phyloP scores from a whole-genome alignment of 257 asterid species.

The Nicotiana sylvestris region DNA sequence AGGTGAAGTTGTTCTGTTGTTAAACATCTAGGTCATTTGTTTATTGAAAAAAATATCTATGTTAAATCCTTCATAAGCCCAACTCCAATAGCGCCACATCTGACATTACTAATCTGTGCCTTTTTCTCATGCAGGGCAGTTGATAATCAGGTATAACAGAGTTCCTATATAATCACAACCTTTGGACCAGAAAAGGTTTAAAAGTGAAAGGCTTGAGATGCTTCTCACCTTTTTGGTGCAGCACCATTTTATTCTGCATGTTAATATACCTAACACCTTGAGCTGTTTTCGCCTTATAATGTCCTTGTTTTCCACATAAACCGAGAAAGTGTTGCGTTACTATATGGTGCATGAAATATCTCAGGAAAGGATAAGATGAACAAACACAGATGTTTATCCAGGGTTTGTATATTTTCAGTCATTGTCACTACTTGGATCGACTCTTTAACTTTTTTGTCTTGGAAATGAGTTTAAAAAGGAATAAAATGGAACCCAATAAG shows the following conservation, averaged over 20 bases:
- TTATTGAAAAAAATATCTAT: neutral
- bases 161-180: neutral
- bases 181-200: neutral
- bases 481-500: neutral
- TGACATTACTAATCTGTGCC: conserved; percentile 18
- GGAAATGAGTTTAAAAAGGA: neutral
- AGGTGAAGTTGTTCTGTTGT: neutral
- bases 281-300: neutral
- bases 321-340: neutral
- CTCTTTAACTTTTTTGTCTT: neutral
- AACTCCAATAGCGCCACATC: neutral
- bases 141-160: conserved; percentile 75
- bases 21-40: neutral
- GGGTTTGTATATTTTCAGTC: neutral
- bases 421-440: neutral
- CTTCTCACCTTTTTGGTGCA: conserved; percentile 2
- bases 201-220: conserved; percentile 5
- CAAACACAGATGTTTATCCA: neutral
- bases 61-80: conserved; percentile 6
- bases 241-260: neutral
- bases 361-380: neutral
- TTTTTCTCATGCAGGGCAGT: conserved; percentile 73
- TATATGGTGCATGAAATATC: neutral
- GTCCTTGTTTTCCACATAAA: neutral
- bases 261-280: neutral